Base-by-base conservation (phyloP, 2,329 filamentous ascomycete species). In the Chalaropsis thielavioides region DNA sequence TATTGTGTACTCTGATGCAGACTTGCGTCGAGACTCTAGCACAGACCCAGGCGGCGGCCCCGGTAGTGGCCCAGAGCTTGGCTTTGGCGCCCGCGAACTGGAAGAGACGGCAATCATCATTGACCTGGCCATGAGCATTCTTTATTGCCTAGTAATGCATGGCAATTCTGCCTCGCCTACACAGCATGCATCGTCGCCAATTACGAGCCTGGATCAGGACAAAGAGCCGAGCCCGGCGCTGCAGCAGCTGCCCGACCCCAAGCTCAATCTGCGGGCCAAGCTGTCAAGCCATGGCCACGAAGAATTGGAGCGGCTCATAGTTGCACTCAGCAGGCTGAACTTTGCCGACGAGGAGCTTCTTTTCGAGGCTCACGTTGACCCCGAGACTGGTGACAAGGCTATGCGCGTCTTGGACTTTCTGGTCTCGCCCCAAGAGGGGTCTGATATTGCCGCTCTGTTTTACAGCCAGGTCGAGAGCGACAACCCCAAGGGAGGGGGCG, bases 321-420 rank as follows among this genome's bases (percentile, higher is more conserved):
- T 96, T 10, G 84, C 85, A 1, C 77, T 99, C 56, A 91, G 90
- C 0, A 78, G 92, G 51, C 76, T 97, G n/a, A 90, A 89, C 0
- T 96, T 96, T 73, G 86, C 84, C 5, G 83, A 85, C 61, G 90
- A 95, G 68, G 87, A 90, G 38, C 74, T 89, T 8, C 81, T 94
- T 11, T 79, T 95, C 35, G 91, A 96, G 74, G 78, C 80, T 1
- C 86, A 86, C 0, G 87, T 95, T 63, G 87, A 88, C 43, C 83
- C 87, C 35, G 89, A 90, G 68, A 89, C 90, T 0, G 83, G 87
- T 0, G 89, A 92, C 68, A 85, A 87, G 74, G 92, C 94, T 2
- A 86, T 92, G 70, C 84, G 88, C 71, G 78, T 99, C 68, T 74
- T 97, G 46, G 90, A 96, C 72, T 79, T 90, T 67, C 83, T 85